A percentile compares a stretch with the other conserved stretches of the same genome.
Evolutionary conservation across 2,329 filamentous ascomycete genomes (phyloP).

Genomic region (Tolypocladium cylindrosporum): DNA sequence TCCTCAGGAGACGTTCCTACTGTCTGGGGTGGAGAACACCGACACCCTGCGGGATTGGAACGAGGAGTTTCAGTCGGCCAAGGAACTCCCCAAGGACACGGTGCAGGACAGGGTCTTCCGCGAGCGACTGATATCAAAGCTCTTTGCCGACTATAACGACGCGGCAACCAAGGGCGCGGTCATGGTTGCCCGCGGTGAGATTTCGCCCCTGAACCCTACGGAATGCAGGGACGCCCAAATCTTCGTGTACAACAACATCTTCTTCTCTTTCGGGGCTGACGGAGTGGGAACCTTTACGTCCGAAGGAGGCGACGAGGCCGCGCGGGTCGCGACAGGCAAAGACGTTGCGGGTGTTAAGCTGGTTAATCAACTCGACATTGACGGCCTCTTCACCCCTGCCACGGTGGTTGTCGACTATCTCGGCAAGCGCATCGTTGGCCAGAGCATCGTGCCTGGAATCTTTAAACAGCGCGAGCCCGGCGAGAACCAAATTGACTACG

Average conservation of each 20-base stretch:
- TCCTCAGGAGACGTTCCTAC: constrained; percentile 84
- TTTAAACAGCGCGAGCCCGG: constrained; percentile 97
- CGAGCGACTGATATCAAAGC: constrained; percentile 85
- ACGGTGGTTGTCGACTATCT: constrained; percentile 96
- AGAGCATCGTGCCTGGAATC: constrained; percentile 96
- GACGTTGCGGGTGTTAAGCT: constrained; percentile 89
- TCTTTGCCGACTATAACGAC: constrained; percentile 96
- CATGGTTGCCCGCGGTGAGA: constrained; percentile 83
- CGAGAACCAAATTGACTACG: constrained; percentile 98
- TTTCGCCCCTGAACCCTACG: constrained; percentile 88
- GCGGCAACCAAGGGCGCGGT: constrained; percentile 87
- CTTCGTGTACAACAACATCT: constrained; percentile 99
- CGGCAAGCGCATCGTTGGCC: constrained; percentile 91
- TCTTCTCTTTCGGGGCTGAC: constrained; percentile 97
- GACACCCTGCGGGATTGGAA: constrained; percentile 98
- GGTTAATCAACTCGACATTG: constrained; percentile 95
- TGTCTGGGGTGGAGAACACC: constrained; percentile 84
- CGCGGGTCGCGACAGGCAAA: constrained; percentile 90
- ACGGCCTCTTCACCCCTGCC: constrained; percentile 86
- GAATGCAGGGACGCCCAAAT: constrained; percentile 91
- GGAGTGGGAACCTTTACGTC: constrained; percentile 95
- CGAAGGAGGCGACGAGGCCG: constrained; percentile 93
- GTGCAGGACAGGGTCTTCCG: constrained; percentile 95
- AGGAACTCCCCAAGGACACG: constrained; percentile 85
- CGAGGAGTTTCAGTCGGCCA: constrained; percentile 94